These are phyloP conservation scores for Musa troglodytarum DNA, from an alignment of 176 grass and related monocot species.

Conservation along the genomic window DNA sequence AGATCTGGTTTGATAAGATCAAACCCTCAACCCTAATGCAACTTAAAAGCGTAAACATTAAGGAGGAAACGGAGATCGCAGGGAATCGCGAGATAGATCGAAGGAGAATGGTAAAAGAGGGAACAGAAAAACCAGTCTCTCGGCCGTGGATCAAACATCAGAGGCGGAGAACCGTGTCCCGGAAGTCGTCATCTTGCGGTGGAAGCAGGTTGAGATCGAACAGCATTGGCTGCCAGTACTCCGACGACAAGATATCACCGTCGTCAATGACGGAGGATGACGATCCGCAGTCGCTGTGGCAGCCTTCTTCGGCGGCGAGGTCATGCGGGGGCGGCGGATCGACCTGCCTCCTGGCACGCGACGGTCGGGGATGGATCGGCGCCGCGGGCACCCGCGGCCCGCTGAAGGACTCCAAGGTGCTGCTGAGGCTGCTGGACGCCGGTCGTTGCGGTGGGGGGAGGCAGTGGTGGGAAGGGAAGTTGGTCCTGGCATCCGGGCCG, in stretches of 20 bases:
- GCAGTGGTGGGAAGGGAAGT: not conserved
- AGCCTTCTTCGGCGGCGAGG: not conserved
- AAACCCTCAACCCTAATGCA: not conserved
- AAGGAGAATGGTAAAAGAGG: not conserved
- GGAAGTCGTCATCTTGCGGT: conserved; percentile 24
- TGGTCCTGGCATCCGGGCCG: not conserved
- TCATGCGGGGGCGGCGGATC: not conserved
- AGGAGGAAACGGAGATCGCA: not conserved
- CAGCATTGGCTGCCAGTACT: conserved; percentile 24
- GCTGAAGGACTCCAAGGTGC: not conserved
- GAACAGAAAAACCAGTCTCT: not conserved
- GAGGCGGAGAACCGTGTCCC: not conserved
- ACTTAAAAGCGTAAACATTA: not conserved
- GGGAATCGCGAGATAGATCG: not conserved
- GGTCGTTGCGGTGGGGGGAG: not conserved
- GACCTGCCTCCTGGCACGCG: not conserved
- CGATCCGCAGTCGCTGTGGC: conserved; percentile 69
- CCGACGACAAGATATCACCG: conserved; percentile 12
- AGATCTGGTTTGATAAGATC: not conserved
- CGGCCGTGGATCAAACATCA: not conserved
- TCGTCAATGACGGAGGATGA: not conserved
- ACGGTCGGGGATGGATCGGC: not conserved
- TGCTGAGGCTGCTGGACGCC: not conserved
- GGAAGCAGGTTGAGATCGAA: conserved; percentile 74
- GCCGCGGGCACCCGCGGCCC: not conserved